Conservation (phyloP, 371 early-diverging fungal genomes). For the Massospora cicadina region DNA sequence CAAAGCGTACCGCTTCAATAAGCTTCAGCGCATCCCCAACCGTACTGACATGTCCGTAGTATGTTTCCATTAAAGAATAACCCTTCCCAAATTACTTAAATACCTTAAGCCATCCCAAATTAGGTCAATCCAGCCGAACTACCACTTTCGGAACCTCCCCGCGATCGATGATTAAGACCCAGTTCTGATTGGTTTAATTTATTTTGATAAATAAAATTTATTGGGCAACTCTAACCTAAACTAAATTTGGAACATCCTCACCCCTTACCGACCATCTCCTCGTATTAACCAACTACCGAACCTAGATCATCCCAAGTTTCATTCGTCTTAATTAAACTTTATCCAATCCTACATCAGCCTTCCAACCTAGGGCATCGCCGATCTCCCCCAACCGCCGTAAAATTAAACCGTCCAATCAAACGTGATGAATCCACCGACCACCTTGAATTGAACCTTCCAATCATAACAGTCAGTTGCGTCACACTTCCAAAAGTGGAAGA, state of each 20-base stretch:
- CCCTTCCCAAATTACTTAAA: neutral
- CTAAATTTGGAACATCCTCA: neutral
- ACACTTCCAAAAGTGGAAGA: no score
- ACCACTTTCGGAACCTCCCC: neutral
- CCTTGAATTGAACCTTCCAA: no score
- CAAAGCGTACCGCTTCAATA: slow-evolving; percentile 53
- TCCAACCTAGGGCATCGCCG: neutral
- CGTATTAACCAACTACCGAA: neutral
- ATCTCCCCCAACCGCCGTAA: neutral
- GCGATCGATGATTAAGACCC: neutral
- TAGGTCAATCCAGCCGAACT: neutral
- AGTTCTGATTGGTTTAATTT: neutral
- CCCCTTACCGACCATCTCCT: neutral
- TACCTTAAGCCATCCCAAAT: neutral
- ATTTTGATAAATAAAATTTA: neutral
- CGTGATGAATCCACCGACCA: no score
- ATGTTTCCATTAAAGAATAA: slow-evolving; percentile 24
- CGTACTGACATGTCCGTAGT: slow-evolving; percentile 46
- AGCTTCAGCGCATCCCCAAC: slow-evolving; percentile 55
- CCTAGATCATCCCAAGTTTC: neutral
- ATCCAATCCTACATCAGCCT: neutral
- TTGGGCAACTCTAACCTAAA: neutral
- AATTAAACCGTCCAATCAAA: no score
- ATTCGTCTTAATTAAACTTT: neutral
- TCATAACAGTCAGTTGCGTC: no score